Percentiles rank a stretch among this genome's conserved stretches.
Conservation (phyloP, 306 rosid species). For the Betula pendula region DNA sequence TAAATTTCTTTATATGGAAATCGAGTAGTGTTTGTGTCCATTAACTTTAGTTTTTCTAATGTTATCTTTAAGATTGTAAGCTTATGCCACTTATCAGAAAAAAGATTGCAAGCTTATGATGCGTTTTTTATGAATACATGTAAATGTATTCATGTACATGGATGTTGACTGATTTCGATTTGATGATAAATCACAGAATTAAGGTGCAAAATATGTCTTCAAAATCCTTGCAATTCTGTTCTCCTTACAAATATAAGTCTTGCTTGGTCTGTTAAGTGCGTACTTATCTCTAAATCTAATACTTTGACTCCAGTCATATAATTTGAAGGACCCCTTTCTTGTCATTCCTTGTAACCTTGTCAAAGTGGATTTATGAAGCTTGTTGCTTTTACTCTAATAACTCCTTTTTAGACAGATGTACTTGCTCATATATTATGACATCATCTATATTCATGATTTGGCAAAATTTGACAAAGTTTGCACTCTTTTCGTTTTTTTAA, state of each 20-base stretch:
- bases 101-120: too few relatives aligned
- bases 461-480: neutral
- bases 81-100: neutral
- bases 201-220: neutral
- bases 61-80: neutral
- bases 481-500: constrained; percentile 10
- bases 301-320: constrained; percentile 1
- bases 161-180: neutral
- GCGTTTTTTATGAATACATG: neutral
- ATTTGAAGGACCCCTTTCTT: neutral
- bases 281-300: neutral
- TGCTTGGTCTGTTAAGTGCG: neutral
- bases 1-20: neutral
- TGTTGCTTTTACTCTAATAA: neutral
- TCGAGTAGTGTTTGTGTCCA: neutral
- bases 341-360: neutral
- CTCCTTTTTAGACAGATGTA: neutral
- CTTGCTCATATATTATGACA: neutral
- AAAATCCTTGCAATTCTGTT: neutral
- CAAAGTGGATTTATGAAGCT: neutral
- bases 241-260: neutral
- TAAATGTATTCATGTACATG: neutral
- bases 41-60: neutral
- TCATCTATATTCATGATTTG: neutral
- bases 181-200: neutral